A percentile compares a stretch with the other conserved stretches of the same genome.
Evolutionary conservation across 2,329 filamentous ascomycete genomes (phyloP).

Genomic region (Penicillium sp.): DNA sequence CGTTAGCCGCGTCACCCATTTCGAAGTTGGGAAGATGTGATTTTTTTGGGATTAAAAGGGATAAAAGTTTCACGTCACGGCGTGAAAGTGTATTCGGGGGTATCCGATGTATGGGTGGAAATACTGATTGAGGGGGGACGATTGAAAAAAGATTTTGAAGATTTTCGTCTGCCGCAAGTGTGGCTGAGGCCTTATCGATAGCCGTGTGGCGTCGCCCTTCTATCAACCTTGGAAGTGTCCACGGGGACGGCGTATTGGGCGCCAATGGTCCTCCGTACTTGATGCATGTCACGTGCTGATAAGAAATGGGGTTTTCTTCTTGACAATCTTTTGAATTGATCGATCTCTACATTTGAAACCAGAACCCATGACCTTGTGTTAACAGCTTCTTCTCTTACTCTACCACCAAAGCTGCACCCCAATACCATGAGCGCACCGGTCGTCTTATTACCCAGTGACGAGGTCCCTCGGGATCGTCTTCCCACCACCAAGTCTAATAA

Average conservation of each 20-base stretch:
- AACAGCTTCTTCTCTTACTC: neutral
- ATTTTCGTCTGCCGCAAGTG: conserved; percentile 31
- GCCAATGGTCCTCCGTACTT: no score
- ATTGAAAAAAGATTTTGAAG: conserved; percentile 38
- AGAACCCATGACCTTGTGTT: neutral
- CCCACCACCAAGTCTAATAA: conserved; percentile 67
- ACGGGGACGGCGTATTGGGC: no score
- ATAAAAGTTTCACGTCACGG: conserved; percentile 15
- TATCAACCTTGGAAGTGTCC: neutral
- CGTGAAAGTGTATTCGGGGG: conserved; percentile 16
- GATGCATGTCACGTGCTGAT: conserved; percentile 30
- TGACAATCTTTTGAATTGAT: neutral
- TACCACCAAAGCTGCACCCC: conserved; percentile 11
- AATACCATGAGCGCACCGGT: conserved; percentile 57
- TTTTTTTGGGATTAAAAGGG: conserved; percentile 12
- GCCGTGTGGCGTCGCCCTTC: conserved; percentile 29
- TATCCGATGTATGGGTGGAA: conserved; percentile 20
- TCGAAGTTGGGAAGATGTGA: conserved; percentile 20
- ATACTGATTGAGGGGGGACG: conserved; percentile 24
- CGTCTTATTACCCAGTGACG: conserved; percentile 82
- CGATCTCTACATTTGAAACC: neutral
- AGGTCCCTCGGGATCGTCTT: conserved; percentile 65
- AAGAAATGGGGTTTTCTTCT: conserved; percentile 23
- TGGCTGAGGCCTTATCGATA: conserved; percentile 42
- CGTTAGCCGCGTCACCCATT: conserved; percentile 58